Evolutionary conservation across 2,329 filamentous ascomycete genomes (phyloP), one percentile per base, ranked within the genome.

Genomic region (Dothistroma pini): DNA sequence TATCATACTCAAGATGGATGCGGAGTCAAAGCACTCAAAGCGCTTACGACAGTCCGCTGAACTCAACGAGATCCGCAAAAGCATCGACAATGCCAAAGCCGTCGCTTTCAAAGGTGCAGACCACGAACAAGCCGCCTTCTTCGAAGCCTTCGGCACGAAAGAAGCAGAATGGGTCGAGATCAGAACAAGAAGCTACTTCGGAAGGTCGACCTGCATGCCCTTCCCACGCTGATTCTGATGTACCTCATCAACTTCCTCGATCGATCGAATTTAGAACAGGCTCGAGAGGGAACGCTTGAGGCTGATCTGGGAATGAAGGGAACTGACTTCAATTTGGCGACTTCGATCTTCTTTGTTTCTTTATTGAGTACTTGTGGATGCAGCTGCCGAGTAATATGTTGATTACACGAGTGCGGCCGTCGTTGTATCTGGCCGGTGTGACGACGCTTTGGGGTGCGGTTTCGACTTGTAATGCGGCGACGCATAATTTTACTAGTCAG

Each of bases 221-320:
- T 90, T 59, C 87, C 87, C 0, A 85, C 86, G 76, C 78, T 91
- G 61, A 84, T 90, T 53, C 71, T 90, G 63, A 88, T 91, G 76
- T 91, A 90, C 70, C 89, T 91, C 72, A 81, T 89, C 77, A 91
- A 91, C 76, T 91, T 90, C 73, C 75, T 88, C 16, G 83, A 86
- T 67, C 49, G 70, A 68, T 71, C 71, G 32, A 85, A 85, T 63
- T 74, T 85, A 0, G 80, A 82, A 0, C 82, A 85, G 67, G 83
- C 83, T 0, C 77, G 83, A 4, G 77, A 84, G 34, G 82, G 81
- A 0, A 78, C 78, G 0, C 74, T 86, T 0, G 83, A 86, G 60
- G 59, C 75, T 22, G 84, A 86, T 59, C 73, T 86, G 0, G 72
- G 72, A 0, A 83, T 86, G 80, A 74, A 69, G 6, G 82, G 82